Conservation (phyloP, 257 asterid species). For the Datura wrightii region DNA sequence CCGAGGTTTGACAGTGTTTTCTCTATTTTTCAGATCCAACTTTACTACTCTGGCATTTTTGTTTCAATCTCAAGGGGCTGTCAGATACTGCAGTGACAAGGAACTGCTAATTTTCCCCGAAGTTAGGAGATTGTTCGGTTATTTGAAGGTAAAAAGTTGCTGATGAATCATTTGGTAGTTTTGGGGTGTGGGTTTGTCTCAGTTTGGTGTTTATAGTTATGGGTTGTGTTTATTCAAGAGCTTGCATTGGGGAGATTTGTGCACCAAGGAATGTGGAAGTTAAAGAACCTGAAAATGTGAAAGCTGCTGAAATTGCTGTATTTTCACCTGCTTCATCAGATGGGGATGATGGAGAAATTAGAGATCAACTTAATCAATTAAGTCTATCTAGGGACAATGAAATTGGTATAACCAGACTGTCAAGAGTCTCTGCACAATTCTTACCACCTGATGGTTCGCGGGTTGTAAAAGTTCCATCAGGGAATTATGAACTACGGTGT, state of each 20-base stretch:
- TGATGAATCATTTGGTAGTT: constrained; percentile 51
- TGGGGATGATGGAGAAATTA: constrained; percentile 60
- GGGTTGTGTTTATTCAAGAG: constrained; percentile 91
- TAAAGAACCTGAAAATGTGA: constrained; percentile 54
- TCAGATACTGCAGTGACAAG: neutral
- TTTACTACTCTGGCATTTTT: neutral
- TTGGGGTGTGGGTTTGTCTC: constrained; percentile 45
- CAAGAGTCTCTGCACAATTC: constrained; percentile 85
- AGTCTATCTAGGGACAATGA: constrained; percentile 65
- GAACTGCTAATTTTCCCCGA: neutral
- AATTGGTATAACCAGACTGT: constrained; percentile 72
- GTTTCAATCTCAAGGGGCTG: neutral
- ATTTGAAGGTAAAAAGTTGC: neutral
- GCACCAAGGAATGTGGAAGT: constrained; percentile 65
- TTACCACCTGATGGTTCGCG: constrained; percentile 85
- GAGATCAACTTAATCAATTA: constrained; percentile 61
- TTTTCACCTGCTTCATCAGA: constrained; percentile 65
- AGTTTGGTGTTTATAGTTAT: constrained; percentile 56
- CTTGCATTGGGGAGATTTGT: constrained; percentile 87
- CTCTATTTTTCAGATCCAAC: constrained; percentile 18
- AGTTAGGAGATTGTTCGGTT: neutral
- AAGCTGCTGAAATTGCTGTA: constrained; percentile 59
- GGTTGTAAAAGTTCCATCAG: constrained; percentile 73
- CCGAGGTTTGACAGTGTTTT: neutral
- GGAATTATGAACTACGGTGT: constrained; percentile 69